Evolutionary conservation across 495 filamentous ascomycete species (phyloP), one percentile per base, ranked within the genome.

Genomic region (Penicillium alfredii): DNA sequence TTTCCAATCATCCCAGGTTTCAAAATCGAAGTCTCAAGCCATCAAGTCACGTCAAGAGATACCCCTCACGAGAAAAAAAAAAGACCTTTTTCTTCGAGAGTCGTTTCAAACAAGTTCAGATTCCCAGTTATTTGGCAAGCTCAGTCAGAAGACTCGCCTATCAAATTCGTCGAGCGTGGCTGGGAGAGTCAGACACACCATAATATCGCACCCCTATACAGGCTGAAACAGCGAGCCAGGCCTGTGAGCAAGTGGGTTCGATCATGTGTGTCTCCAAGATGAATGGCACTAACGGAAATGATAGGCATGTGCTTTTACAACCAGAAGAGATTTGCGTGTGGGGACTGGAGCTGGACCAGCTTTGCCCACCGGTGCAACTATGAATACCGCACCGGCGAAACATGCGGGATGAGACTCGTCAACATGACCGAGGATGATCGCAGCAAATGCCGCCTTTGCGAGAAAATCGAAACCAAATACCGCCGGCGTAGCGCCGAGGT

Each of bases 361-460:
- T 96, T 97, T 74, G 80, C 85, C 44, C 77, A 89, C 63, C 92
- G 95, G 48, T 98, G 93, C 78, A 80, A 84, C 60, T 84, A 83
- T 64, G 92, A 98, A 55, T 95, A 97, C 69, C 87, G 93, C 51
- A 96, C 83, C 32, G 92, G 92, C 56, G 92, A 98, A 74, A 97
- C 92, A 26, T 98, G 92, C 66, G 92, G 92, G 51, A 88, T 95
- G 72, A 92, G 83, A 70, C 79, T 96, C 55, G 81, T 95, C 57
- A 63, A 69, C 78, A 78, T 68, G 60, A 80, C 66, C 77, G 85
- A 58, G 53, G 74, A 45, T 60, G 74, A 54, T 51, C 47, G 46
- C 44, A 47, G 67, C 32, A 76, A 78, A 48, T 96, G 89, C 69
- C 82, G 81, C 49, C 72, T 86, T 44, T 98, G 92, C 75, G 84